Evolutionary conservation across 2,329 filamentous ascomycete species (phyloP).

Genomic region (Pestalotiopsis sp.): DNA sequence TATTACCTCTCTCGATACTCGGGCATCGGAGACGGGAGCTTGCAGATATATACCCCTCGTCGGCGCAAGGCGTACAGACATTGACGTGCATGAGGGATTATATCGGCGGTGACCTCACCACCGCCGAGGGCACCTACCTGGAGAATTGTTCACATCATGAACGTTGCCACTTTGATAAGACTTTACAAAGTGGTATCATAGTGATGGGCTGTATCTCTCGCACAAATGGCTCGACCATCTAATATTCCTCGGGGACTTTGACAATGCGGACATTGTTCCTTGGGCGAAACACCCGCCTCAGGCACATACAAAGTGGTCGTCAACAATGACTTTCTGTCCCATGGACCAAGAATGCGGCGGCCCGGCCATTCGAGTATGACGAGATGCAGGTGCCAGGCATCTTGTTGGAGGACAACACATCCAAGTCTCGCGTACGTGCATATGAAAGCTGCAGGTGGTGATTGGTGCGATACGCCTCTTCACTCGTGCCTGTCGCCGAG

Average conservation of each 20-base stretch:
- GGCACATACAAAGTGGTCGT: not conserved
- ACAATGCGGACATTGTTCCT: not conserved
- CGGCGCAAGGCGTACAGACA: not conserved
- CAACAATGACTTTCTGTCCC: not conserved
- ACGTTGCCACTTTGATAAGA: not conserved
- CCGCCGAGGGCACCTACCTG: too few species aligned
- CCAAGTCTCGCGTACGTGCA: conserved; percentile 4
- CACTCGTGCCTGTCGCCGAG: not conserved
- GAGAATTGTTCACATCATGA: not conserved
- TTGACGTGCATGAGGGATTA: not conserved
- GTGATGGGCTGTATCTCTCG: not conserved
- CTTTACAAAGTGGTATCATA: not conserved
- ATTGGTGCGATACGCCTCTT: not conserved
- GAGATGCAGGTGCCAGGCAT: not conserved
- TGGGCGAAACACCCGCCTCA: not conserved
- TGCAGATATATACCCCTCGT: not conserved
- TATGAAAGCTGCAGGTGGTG: not conserved
- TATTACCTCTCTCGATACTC: not conserved
- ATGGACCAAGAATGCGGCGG: not conserved
- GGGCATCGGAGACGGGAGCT: not conserved
- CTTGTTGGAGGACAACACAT: not conserved
- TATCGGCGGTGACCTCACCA: too few species aligned
- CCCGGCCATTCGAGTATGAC: conserved; percentile 3
- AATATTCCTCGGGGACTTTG: not conserved
- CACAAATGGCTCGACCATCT: not conserved